Base-by-base conservation (phyloP, 257 asterid genomes). In the Nicotiana otophora region DNA sequence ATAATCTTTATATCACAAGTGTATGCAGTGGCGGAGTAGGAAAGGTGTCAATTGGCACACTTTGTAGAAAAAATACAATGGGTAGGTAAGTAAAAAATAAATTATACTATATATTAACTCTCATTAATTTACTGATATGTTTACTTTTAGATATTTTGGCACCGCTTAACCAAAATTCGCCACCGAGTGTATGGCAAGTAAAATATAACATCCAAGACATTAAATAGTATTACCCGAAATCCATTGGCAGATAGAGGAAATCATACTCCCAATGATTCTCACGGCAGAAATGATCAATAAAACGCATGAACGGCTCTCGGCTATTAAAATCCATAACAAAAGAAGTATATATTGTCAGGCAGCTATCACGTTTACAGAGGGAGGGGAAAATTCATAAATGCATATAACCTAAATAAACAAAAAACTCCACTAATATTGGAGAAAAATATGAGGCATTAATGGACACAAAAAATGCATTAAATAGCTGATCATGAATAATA, bases 221-320 rank as follows among this genome's bases (percentile, higher is more conserved):
- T 23, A 34, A 53, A 14, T 51, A 62, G n/a, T 12, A 48, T 82
- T 86, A 92, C 97, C 83, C 46, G 57, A 91, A 92, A 39, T 92
- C 97, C 64, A 91, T 85, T 0, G 97, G 97, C 0, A 92, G 83
- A 61, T 92, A 92, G 7, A 92, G 28, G 36, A 92, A 90, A 81
- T 92, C 97, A 62, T 90, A 92, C 76, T 80, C 93, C 55, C 91
- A 55, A 5, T 82, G 46, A 83, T 88, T 51, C 0, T 4, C 19
- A 17, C 8, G 23, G 87, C 91, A 91, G 26, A n/a, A 57, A 0
- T 23, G 36, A 55, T 92, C 97, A 7, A 92, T 33, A 70, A 90
- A 91, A 10, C 61, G 62, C 8, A 92, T 82, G 87, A 92, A 85
- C 2, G 64, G 83, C 14, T 66, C 83, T 60, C 92, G 85, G 90